A percentile compares a stretch with the other conserved stretches of the same genome.
Evolutionary conservation across 306 rosid genomes (phyloP).

Genomic region (Acmispon strigosus): DNA sequence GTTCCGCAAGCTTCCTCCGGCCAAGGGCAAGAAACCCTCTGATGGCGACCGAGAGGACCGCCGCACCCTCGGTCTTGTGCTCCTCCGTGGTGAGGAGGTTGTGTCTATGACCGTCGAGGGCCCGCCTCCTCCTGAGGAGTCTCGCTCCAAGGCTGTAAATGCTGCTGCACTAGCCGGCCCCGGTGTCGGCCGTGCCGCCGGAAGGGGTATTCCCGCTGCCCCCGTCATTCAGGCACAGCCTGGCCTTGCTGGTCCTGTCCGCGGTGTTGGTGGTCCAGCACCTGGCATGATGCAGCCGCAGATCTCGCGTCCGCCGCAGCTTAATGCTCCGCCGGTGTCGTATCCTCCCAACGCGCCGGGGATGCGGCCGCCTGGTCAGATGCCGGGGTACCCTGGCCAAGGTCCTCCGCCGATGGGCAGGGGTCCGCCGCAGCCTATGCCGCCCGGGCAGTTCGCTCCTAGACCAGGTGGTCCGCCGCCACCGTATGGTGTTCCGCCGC

Average conservation of each 20-base stretch:
- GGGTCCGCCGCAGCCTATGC: conserved; percentile 61
- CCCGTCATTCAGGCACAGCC: conserved; percentile 89
- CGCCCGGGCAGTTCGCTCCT: conserved; percentile 51
- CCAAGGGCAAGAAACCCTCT: conserved; percentile 60
- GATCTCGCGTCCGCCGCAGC: conserved; percentile 74
- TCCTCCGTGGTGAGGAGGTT: conserved; percentile 98
- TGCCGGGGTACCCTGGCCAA: conserved; percentile 61
- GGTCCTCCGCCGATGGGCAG: conserved; percentile 55
- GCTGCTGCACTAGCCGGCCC: conserved; percentile 89
- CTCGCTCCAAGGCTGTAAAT: conserved; percentile 73
- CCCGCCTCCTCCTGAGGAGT: conserved; percentile 92
- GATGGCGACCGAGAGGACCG: conserved; percentile 93
- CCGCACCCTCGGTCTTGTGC: conserved; percentile 93
- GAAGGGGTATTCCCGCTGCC: conserved; percentile 75
- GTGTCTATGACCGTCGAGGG: conserved; percentile 98
- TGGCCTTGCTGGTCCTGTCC: conserved; percentile 84
- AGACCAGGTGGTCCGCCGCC: conserved; percentile 75
- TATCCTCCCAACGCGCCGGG: conserved; percentile 63
- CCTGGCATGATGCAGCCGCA: conserved; percentile 99
- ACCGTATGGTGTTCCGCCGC: conserved; percentile 48
- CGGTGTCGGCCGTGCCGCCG: conserved; percentile 83
- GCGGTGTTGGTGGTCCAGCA: conserved; percentile 94
- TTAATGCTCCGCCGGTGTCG: conserved; percentile 63
- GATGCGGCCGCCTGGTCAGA: conserved; percentile 73
- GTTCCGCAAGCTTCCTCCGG: conserved; percentile 93